Conservation (phyloP, 2,329 filamentous ascomycete genomes). For the Talaromyces atroroseus region DNA sequence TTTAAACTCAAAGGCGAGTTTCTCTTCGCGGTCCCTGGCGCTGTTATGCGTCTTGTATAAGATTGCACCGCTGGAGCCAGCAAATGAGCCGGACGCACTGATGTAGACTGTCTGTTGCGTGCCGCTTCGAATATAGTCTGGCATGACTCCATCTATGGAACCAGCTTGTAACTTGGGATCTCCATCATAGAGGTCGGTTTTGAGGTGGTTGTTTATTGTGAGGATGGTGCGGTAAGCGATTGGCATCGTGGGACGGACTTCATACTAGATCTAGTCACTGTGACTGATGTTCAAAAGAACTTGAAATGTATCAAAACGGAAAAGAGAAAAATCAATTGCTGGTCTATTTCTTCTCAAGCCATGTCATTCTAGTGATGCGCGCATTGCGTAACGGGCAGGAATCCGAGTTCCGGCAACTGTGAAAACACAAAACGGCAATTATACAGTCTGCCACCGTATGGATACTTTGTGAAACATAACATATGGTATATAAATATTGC, state of each 20-base stretch:
- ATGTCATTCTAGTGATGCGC: background rate
- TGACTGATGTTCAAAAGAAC: background rate
- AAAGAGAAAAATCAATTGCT: background rate
- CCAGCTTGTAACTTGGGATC: constrained; percentile 4
- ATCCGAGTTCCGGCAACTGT: background rate
- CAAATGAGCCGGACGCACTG: constrained; percentile 7
- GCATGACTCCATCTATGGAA: constrained; percentile 4
- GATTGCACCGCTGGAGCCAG: constrained; percentile 8
- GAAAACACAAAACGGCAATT: background rate
- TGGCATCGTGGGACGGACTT: constrained; percentile 9
- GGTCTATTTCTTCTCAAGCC: background rate
- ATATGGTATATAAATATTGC: background rate
- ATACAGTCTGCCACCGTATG: background rate
- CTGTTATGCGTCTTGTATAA: constrained; percentile 5
- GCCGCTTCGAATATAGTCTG: constrained; percentile 6
- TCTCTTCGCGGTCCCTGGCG: constrained; percentile 1
- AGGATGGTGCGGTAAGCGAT: constrained; percentile 12
- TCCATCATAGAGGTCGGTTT: constrained; percentile 9
- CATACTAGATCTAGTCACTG: background rate
- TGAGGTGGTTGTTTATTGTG: constrained; percentile 10
- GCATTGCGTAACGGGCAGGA: background rate
- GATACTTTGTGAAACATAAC: background rate
- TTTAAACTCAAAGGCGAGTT: constrained; percentile 8
- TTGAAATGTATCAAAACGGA: background rate
- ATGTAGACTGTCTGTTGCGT: constrained; percentile 5